Percentiles rank a stretch among this genome's conserved stretches.
phyloP scores from a whole-genome alignment of 116 monocot species.

The Cymodocea nodosa region DNA sequence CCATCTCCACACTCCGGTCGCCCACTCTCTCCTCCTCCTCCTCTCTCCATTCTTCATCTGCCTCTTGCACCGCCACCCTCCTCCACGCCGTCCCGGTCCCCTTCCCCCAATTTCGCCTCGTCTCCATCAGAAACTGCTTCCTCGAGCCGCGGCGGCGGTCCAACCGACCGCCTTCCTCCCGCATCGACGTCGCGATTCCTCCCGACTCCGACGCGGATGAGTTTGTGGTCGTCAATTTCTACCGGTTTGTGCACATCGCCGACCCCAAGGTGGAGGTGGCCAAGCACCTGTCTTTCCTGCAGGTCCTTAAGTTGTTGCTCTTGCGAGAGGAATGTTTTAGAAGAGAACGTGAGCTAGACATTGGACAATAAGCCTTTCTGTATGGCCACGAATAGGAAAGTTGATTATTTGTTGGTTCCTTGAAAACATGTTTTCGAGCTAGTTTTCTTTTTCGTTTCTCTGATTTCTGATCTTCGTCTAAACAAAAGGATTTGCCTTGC shows the following conservation, averaged over 20 bases:
- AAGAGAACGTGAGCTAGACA: too few relatives aligned
- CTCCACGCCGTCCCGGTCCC: not conserved
- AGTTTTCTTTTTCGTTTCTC: not conserved
- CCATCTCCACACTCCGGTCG: not conserved
- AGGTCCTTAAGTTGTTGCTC: slow-evolving; percentile 19
- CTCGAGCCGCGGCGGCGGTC: not conserved
- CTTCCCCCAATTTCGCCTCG: not conserved
- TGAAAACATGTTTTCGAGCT: too few relatives aligned
- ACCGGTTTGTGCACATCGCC: slow-evolving; percentile 51
- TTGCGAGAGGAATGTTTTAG: not conserved
- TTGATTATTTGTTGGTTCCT: too few relatives aligned
- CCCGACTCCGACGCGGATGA: slow-evolving; percentile 2
- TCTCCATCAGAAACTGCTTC: not conserved
- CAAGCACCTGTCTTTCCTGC: slow-evolving; percentile 62
- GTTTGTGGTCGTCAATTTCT: slow-evolving; percentile 78
- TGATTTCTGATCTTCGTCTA: too few relatives aligned
- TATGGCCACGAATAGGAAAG: too few relatives aligned
- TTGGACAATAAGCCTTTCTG: too few relatives aligned
- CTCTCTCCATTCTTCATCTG: not conserved
- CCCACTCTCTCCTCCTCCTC: not conserved
- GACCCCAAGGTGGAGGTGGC: slow-evolving; percentile 54
- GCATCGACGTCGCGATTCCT: not conserved
- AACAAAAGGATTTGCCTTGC: too few relatives aligned
- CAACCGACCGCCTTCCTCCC: not conserved
- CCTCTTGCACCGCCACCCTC: not conserved